These are phyloP conservation scores for Paspalum notatum DNA, from an alignment of 176 grass and related monocot species.

Conservation along the genomic window DNA sequence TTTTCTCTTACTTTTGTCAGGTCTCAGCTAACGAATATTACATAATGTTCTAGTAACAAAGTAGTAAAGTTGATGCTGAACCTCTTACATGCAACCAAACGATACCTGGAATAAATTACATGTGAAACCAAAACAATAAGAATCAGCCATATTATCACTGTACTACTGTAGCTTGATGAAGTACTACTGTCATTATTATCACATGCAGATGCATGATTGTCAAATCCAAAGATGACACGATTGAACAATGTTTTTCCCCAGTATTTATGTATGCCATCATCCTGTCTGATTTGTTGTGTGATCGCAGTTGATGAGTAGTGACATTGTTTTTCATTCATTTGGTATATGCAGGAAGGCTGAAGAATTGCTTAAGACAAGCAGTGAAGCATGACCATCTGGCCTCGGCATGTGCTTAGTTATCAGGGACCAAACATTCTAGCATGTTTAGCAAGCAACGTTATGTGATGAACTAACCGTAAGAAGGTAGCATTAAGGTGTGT, in stretches of 20 bases:
- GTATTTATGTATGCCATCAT: background rate
- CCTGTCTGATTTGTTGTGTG: background rate
- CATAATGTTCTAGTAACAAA: background rate
- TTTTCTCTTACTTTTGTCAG: no score
- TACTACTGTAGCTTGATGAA: background rate
- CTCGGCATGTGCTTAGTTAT: background rate
- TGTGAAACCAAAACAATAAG: background rate
- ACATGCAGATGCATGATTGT: background rate
- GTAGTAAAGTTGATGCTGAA: background rate
- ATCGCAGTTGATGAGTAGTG: background rate
- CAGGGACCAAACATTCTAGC: background rate
- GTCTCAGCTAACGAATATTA: no score
- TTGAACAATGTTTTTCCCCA: background rate
- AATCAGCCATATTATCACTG: no score
- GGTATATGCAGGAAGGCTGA: background rate
- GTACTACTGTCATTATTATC: background rate
- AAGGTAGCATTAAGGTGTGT: no score
- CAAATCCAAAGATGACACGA: background rate
- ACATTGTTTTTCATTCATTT: background rate
- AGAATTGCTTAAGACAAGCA: conserved; percentile 1
- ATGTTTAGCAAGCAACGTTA: background rate
- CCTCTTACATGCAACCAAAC: background rate
- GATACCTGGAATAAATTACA: background rate
- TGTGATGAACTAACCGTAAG: background rate
- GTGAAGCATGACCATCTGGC: background rate